Evolutionary conservation across 2,329 filamentous ascomycete genomes (phyloP).

Genomic region (Aureobasidium subglaciale): DNA sequence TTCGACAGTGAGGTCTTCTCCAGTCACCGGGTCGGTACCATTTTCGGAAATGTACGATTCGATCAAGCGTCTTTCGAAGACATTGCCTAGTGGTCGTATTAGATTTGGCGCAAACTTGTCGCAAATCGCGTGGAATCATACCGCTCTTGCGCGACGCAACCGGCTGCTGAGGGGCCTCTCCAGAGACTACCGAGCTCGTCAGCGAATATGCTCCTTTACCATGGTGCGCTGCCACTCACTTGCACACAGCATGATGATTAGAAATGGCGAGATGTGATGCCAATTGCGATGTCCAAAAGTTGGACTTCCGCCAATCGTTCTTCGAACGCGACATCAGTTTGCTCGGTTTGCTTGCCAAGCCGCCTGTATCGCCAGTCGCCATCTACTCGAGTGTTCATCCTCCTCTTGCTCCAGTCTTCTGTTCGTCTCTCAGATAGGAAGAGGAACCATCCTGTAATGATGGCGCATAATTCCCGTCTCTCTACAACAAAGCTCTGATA

Average conservation of each 20-base stretch:
- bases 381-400: background rate
- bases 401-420: background rate
- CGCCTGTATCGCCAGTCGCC: background rate
- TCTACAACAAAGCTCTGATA: too few species aligned
- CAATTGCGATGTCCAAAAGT: background rate
- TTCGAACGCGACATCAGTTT: constrained; percentile 2
- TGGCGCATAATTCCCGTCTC: too few species aligned
- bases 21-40: constrained; percentile 83
- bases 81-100: constrained; percentile 52
- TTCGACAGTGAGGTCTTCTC: constrained; percentile 73
- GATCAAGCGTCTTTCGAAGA: constrained; percentile 93
- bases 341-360: constrained; percentile 12
- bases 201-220: constrained; percentile 14
- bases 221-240: constrained; percentile 24
- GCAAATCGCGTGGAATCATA: constrained; percentile 37
- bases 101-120: constrained; percentile 17
- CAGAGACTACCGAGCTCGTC: constrained; percentile 63
- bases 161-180: constrained; percentile 89
- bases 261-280: background rate
- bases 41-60: constrained; percentile 92
- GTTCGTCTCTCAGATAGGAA: too few species aligned
- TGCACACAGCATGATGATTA: constrained; percentile 31
- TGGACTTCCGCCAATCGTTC: background rate
- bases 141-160: constrained; percentile 93
- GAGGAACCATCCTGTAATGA: too few species aligned